phyloP scores from a whole-genome alignment of 169 alveolate species.

The Plasmodium ovale region DNA sequence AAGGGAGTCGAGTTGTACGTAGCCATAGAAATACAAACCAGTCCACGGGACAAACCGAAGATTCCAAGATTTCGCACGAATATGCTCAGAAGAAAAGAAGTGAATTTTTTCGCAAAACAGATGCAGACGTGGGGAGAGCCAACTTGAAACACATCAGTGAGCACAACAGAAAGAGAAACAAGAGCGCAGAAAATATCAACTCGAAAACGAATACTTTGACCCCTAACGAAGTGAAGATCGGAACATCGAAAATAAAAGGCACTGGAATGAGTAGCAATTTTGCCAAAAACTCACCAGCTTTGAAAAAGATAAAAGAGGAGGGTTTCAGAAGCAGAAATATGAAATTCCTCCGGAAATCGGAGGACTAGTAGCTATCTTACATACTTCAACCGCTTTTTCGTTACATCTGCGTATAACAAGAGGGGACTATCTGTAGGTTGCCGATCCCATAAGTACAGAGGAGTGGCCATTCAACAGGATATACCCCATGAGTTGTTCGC shows the following conservation, averaged over 20 bases:
- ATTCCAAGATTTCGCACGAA: background rate
- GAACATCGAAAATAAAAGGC: background rate
- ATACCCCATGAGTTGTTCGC: too few species aligned
- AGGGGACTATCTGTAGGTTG: too few species aligned
- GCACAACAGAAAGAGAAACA: constrained; percentile 12
- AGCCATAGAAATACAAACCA: background rate
- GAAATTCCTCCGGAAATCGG: constrained; percentile 26
- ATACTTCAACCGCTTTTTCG: too few species aligned
- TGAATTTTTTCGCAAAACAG: background rate
- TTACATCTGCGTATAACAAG: too few species aligned
- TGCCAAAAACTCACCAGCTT: constrained; percentile 27
- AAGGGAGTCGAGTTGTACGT: too few species aligned
- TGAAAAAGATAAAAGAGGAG: constrained; percentile 48
- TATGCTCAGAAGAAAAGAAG: constrained; percentile 1
- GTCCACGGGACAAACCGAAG: background rate
- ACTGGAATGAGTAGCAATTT: background rate
- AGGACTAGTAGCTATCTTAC: constrained; percentile 1
- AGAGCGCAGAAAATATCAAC: background rate
- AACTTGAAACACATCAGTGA: background rate
- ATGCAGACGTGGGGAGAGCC: background rate
- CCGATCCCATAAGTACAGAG: too few species aligned
- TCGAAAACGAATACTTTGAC: background rate
- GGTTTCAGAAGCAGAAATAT: constrained; percentile 14
- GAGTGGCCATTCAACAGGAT: too few species aligned
- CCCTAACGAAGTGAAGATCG: background rate